A percentile compares a stretch with the other conserved stretches of the same genome.
These are phyloP conservation scores for Knoxia roxburghii DNA, from an alignment of 257 asterid species.

Conservation along the genomic window DNA sequence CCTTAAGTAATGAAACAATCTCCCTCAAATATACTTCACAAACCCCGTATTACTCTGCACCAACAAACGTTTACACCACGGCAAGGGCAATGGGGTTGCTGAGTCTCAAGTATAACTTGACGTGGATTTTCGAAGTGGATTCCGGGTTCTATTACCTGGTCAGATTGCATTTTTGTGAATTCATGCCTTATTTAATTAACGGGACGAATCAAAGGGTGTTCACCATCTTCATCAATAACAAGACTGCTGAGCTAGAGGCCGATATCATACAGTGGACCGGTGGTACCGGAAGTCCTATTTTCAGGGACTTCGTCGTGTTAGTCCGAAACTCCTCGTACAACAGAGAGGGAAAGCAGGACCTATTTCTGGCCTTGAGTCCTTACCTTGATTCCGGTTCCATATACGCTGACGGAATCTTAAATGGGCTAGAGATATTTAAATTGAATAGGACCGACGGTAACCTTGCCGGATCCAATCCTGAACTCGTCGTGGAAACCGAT, in stretches of 20 bases:
- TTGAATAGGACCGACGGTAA: too few relatives aligned
- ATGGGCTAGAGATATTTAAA: too few relatives aligned
- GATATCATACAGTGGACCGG: conserved; percentile 26
- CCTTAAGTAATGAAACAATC: background rate
- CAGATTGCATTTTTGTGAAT: conserved; percentile 51
- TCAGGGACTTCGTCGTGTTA: conserved; percentile 15
- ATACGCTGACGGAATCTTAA: too few relatives aligned
- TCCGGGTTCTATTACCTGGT: conserved; percentile 42
- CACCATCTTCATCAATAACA: conserved; percentile 15
- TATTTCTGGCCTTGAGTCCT: too few relatives aligned
- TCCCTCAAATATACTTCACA: conserved; percentile 16
- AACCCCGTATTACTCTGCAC: conserved; percentile 42
- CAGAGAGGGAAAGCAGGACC: too few relatives aligned
- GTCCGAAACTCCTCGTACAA: too few relatives aligned
- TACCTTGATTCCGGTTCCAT: too few relatives aligned
- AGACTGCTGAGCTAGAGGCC: conserved; percentile 1
- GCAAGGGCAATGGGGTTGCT: conserved; percentile 15
- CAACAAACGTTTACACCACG: conserved; percentile 30
- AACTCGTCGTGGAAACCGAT: too few relatives aligned
- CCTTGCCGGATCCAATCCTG: conserved; percentile 9
- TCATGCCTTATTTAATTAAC: conserved; percentile 7
- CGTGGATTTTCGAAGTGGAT: conserved; percentile 43
- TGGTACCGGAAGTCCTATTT: conserved; percentile 18
- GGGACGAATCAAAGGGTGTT: conserved; percentile 21
- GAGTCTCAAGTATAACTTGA: conserved; percentile 6